Conservation (phyloP, 208 protist species). For the Kentomonas sorsogonicus region DNA sequence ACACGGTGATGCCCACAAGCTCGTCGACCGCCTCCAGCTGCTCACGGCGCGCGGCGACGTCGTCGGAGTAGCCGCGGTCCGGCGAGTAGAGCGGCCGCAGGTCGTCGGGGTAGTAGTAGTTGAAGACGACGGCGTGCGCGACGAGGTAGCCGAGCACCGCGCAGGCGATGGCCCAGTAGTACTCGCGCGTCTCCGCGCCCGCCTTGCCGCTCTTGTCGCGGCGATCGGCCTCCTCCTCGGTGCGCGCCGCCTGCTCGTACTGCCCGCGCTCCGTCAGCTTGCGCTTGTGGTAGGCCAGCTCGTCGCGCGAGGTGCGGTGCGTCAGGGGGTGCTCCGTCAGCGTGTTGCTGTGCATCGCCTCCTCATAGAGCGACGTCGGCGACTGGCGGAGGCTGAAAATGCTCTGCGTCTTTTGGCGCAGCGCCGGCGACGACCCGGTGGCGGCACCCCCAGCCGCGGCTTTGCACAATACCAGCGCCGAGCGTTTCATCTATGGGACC, state of each 20-base stretch:
- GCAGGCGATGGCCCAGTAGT: constrained; percentile 75
- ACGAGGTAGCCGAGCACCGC: constrained; percentile 72
- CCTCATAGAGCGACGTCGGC: constrained; percentile 68
- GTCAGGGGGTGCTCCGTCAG: constrained; percentile 79
- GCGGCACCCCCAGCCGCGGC: constrained; percentile 4
- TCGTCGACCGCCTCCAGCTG: constrained; percentile 69
- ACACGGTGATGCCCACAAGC: constrained; percentile 66
- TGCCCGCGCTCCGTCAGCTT: constrained; percentile 80
- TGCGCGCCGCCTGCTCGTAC: constrained; percentile 67
- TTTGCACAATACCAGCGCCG: constrained; percentile 1
- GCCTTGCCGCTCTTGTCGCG: constrained; percentile 59
- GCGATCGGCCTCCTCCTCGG: constrained; percentile 64
- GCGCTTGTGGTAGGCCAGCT: constrained; percentile 77
- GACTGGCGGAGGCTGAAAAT: constrained; percentile 74
- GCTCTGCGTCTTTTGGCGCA: constrained; percentile 22
- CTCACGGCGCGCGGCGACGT: constrained; percentile 58
- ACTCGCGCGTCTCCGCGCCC: constrained; percentile 68
- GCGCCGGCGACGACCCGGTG: constrained; percentile 4
- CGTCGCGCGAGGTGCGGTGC: constrained; percentile 71
- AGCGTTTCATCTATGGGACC: neutral
- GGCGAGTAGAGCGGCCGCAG: constrained; percentile 70
- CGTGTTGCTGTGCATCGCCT: constrained; percentile 86
- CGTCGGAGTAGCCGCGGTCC: constrained; percentile 79
- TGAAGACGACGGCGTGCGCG: constrained; percentile 74
- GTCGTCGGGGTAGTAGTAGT: constrained; percentile 78